Evolutionary conservation across 2,329 filamentous ascomycete species (phyloP).

Genomic region (Aureobasidium uvarum): DNA sequence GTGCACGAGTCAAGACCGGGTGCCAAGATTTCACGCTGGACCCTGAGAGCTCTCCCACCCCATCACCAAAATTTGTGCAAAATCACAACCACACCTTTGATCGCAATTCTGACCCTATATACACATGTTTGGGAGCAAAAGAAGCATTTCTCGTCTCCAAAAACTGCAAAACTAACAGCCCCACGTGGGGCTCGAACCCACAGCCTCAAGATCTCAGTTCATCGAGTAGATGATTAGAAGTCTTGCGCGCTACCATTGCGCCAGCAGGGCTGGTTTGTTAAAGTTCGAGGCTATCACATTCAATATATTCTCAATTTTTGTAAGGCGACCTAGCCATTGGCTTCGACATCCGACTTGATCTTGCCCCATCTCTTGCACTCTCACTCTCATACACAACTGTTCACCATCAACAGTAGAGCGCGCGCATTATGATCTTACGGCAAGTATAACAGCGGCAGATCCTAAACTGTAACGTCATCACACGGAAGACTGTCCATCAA

Average conservation of each 20-base stretch:
- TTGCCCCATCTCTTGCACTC: no score
- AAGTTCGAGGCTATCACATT: no score
- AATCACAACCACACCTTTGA: background rate
- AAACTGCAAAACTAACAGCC: background rate
- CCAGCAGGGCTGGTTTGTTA: conserved; percentile 17
- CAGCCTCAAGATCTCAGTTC: conserved; percentile 18
- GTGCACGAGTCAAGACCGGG: background rate
- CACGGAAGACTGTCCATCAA: no score
- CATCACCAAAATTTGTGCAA: background rate
- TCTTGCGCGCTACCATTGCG: conserved; percentile 27
- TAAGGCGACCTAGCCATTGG: no score
- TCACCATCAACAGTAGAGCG: no score
- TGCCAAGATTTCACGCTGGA: background rate
- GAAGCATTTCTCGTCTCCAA: accelerated
- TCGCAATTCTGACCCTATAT: background rate
- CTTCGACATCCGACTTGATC: no score
- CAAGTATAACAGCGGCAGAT: no score
- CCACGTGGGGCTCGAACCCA: conserved; percentile 26
- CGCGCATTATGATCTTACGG: no score
- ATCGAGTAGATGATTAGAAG: conserved; percentile 6
- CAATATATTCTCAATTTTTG: no score
- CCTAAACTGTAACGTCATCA: no score
- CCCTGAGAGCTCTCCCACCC: background rate
- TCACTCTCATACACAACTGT: no score
- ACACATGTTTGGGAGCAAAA: background rate